Base-by-base conservation (phyloP, 2,329 filamentous ascomycete species). In the Tolypocladium tundrense region DNA sequence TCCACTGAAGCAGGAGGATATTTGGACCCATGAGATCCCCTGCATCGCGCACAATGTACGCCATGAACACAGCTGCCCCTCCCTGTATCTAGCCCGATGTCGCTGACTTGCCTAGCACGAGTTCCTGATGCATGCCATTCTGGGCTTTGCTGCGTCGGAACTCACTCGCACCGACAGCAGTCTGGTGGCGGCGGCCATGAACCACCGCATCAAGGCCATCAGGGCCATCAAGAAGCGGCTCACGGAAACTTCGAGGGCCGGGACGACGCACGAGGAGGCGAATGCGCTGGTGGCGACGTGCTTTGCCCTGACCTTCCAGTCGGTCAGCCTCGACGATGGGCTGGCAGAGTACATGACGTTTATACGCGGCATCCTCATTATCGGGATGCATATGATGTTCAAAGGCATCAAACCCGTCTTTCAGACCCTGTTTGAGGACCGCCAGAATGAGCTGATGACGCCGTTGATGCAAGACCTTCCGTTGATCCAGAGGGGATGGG, bases 81-180 rank as follows among this genome's bases (percentile, higher is more conserved):
- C 19, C 10, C 4, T 8, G 31, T 7, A 13, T 37, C 48, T 21
- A 19, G 11, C 19, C 24, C 9, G 24, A 40, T 8, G 21, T 48
- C 27, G 53, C 62, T 61, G 55, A 66, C 43, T 37, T 37, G 27
- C 57, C 27, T 58, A 85, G 79, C 79, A 87, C 62, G 82, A 86
- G 58, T 87, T 84, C 59, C 76, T 88, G 11, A 88, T 90, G 81
- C 86, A 90, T 67, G 84, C 86, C 5, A 85, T 90, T 55, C 77
- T 88, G 0, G 85, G 85, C 14, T 78, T 88, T 60, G 78, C 86
- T 1, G 87, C 87, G 39, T 88, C 86, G 0, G 83, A 88, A 61
- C 77, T 89, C 5, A 77, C 80, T 63, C 71, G 72, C 4, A 69
- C 74, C 63, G 71, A 72, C 4, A 69, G 76, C 1, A 77, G 76